Evolutionary conservation across 257 asterid genomes (phyloP).

Genomic region (Solanum lignicaule): DNA sequence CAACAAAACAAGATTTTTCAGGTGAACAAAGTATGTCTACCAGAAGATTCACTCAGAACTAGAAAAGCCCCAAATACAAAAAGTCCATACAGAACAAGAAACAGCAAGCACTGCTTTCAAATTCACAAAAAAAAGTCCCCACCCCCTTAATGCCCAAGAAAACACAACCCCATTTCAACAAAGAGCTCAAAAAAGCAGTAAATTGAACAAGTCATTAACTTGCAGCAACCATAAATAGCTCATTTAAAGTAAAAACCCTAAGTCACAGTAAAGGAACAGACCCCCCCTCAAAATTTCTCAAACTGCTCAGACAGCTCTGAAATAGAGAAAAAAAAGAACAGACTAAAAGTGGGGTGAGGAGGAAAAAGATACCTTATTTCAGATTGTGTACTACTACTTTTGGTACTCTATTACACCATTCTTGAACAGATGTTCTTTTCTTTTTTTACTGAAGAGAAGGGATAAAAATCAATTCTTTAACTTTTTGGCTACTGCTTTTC

Average conservation of each 20-base stretch:
- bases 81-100: neutral
- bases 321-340: slow-evolving; percentile 6
- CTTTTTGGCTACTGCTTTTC: neutral
- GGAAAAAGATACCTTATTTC: slow-evolving; percentile 16
- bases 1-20: neutral
- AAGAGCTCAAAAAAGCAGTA: slow-evolving; percentile 8
- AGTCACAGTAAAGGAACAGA: slow-evolving; percentile 11
- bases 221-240: slow-evolving; percentile 14
- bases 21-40: neutral
- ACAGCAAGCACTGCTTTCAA: slow-evolving; percentile 1
- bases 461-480: neutral
- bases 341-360: slow-evolving; percentile 18
- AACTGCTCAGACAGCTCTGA: slow-evolving; percentile 6
- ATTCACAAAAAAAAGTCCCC: slow-evolving; percentile 6
- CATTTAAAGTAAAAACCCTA: slow-evolving; percentile 17
- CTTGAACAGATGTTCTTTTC: slow-evolving; percentile 2
- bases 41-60: neutral
- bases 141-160: slow-evolving; percentile 2
- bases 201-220: slow-evolving; percentile 18
- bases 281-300: neutral
- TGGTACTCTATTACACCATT: slow-evolving; percentile 9
- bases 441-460: neutral
- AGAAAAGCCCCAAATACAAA: slow-evolving; percentile 2
- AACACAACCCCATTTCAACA: slow-evolving; percentile 15
- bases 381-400: slow-evolving; percentile 17